Conservation (phyloP, 2,329 filamentous ascomycete genomes). For the Neocucurbitaria cava region DNA sequence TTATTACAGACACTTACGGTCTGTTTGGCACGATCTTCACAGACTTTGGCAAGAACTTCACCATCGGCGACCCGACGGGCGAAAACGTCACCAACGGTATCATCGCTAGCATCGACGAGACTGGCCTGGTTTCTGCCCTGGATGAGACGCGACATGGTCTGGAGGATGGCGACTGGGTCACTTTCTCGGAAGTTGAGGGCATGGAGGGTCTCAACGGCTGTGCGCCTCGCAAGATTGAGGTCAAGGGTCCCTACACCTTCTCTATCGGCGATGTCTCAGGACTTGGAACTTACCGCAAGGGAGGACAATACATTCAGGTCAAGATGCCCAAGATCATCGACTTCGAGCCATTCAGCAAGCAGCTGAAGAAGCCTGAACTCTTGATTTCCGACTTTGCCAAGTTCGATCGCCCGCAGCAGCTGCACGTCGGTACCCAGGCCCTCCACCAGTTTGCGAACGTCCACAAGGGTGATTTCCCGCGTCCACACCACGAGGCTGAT, state of each 20-base stretch:
- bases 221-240: slow-evolving; percentile 86
- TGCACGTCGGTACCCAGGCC: slow-evolving; percentile 92
- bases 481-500: slow-evolving; percentile 84
- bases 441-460: slow-evolving; percentile 82
- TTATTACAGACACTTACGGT: slow-evolving; percentile 88
- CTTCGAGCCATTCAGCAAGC: slow-evolving; percentile 80
- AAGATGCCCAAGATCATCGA: slow-evolving; percentile 97
- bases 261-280: slow-evolving; percentile 92
- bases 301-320: slow-evolving; percentile 91
- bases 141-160: slow-evolving; percentile 95
- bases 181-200: slow-evolving; percentile 90
- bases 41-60: slow-evolving; percentile 95
- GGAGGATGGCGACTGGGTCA: slow-evolving; percentile 95
- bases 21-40: slow-evolving; percentile 96
- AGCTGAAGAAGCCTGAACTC: slow-evolving; percentile 86
- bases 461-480: slow-evolving; percentile 75
- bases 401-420: slow-evolving; percentile 90
- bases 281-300: slow-evolving; percentile 84
- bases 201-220: slow-evolving; percentile 86
- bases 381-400: slow-evolving; percentile 96
- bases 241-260: slow-evolving; percentile 96
- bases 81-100: slow-evolving; percentile 89
- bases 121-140: slow-evolving; percentile 88
- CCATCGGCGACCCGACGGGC: slow-evolving; percentile 85
- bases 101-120: slow-evolving; percentile 85